Percentiles rank a stretch among this genome's conserved stretches.
Evolutionary conservation across 2,329 filamentous ascomycete species (phyloP).

Genomic region (Fusarium sp.): DNA sequence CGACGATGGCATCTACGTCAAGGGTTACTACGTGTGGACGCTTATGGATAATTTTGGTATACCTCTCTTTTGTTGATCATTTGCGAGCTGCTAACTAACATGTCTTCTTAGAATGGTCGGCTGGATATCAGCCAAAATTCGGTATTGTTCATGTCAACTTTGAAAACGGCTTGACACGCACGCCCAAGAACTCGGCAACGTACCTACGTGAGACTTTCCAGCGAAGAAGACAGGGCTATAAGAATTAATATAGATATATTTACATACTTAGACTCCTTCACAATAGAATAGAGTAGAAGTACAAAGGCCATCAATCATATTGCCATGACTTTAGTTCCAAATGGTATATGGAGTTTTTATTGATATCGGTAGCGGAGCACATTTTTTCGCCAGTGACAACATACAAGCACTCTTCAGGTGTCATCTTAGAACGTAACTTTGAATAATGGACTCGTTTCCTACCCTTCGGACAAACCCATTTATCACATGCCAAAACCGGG

Average conservation of each 20-base stretch:
- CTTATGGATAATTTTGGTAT: slow-evolving; percentile 12
- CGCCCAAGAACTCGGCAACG: slow-evolving; percentile 52
- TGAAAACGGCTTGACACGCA: slow-evolving; percentile 50
- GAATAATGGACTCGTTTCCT: no score
- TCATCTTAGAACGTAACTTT: no score
- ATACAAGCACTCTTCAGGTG: no score
- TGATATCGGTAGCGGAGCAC: no score
- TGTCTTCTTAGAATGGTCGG: slow-evolving; percentile 47
- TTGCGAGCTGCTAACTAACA: not conserved
- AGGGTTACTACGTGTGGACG: slow-evolving; percentile 4
- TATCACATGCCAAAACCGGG: no score
- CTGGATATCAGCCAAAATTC: slow-evolving; percentile 54
- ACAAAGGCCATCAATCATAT: not conserved
- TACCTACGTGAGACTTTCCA: not conserved
- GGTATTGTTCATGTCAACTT: slow-evolving; percentile 54
- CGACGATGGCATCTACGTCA: not conserved
- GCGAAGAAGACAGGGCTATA: not conserved
- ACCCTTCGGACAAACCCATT: no score
- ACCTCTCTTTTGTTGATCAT: fast-evolving
- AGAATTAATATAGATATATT: not conserved
- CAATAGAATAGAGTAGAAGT: not conserved
- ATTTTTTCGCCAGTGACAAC: no score
- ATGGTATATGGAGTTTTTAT: no score
- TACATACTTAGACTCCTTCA: not conserved
- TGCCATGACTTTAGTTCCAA: no score